Base-by-base conservation (phyloP, 495 filamentous ascomycete genomes). In the Tuber magnatum region DNA sequence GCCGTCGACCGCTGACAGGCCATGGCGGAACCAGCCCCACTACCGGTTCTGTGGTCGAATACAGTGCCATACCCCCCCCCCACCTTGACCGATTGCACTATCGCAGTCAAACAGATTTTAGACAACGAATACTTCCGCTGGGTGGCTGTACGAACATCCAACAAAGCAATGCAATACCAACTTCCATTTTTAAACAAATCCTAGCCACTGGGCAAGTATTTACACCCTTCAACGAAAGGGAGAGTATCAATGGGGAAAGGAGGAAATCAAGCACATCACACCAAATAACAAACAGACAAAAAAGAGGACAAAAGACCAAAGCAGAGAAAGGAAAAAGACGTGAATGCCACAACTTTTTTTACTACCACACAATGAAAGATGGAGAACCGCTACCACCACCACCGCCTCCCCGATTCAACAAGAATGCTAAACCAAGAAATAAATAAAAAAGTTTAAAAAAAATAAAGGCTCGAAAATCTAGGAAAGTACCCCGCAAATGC, bases 161-260 rank as follows among this genome's bases (percentile, higher is more conserved):
- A n/a, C 24, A 56, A 22, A 56, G 7, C 48, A 4, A 35, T 35
- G 1, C 56, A 6, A 35, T 18, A 32, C 56, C 56, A 35, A 35
- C 28, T 35, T 65, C 14, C 56, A 65, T 35, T 65, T 35, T 65
- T 65, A 28, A 35, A 7, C 28, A 65, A 65, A 32, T 28, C 28
- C 56, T 65, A 65, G 35, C 56, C 16, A 65, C 56, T 3, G 56
- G 32, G 56, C 56, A 65, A 65, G 56, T 65, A 65, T 65, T 65
- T 65, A 65, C 56, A 65, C 14, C 56, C 28, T 65, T 65, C 56
- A 65, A 8, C 22, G 22, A 65, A 6, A 28, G 56, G 56, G 56
- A n/a, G 51, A 35, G 56, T 65, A 12, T 35, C n/a, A 35, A 65
- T 16, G 5, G 28, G 3, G 14, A 61, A 16, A 8, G 56, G 12